Evolutionary conservation across 116 monocot species (phyloP).

Genomic region (Trichopus zeylanicus): DNA sequence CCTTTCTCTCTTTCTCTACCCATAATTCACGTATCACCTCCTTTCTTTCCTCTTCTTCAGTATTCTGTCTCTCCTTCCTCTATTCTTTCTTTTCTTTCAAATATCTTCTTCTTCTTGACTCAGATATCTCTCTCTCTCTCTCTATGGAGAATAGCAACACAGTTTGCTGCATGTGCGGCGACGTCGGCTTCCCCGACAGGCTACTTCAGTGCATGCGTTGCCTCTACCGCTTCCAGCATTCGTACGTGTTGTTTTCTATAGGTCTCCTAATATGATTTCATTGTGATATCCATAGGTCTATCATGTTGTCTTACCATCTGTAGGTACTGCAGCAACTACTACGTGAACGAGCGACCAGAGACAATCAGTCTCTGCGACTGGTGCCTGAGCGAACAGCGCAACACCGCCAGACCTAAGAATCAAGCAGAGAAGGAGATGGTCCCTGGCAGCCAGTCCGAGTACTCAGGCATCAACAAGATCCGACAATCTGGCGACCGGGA

Average conservation of each 20-base stretch:
- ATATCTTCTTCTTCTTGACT: no score
- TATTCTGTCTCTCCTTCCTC: no score
- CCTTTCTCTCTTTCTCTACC: no score
- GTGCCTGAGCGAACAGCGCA: slow-evolving; percentile 54
- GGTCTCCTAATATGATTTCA: no score
- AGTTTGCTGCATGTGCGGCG: slow-evolving; percentile 85
- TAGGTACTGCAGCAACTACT: slow-evolving; percentile 81
- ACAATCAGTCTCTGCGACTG: slow-evolving; percentile 49
- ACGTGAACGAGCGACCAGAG: slow-evolving; percentile 26
- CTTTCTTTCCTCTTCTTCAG: no score
- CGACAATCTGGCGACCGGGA: slow-evolving; percentile 17
- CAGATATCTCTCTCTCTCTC: no score
- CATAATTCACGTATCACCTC: no score
- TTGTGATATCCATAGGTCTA: neutral
- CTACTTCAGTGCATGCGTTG: slow-evolving; percentile 73
- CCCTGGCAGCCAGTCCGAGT: neutral
- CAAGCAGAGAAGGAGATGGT: neutral
- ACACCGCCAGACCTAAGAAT: slow-evolving; percentile 5
- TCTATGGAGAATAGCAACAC: slow-evolving; percentile 39
- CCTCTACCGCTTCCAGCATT: slow-evolving; percentile 66
- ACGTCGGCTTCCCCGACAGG: slow-evolving; percentile 72
- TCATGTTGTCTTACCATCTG: neutral
- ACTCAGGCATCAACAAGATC: slow-evolving; percentile 7
- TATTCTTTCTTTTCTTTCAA: no score
- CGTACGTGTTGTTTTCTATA: slow-evolving; percentile 31